A percentile compares a stretch with the other conserved stretches of the same genome.
These are phyloP conservation scores for Erythrophleum ivorense DNA, from an alignment of 331 rosid genomes.

Conservation along the genomic window DNA sequence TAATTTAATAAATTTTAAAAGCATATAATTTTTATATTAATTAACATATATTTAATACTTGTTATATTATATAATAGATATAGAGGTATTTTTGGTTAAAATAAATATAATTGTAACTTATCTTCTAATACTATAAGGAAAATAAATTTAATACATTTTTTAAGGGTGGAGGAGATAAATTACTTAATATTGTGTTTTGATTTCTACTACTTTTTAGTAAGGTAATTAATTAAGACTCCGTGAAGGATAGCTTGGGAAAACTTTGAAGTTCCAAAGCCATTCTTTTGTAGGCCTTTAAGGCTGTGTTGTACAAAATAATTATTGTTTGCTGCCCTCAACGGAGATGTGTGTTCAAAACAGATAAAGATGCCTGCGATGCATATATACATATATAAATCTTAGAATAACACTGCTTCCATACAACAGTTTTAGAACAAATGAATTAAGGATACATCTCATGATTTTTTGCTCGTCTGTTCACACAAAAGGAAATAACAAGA, in stretches of 20 bases:
- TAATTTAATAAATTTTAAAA: too few relatives aligned
- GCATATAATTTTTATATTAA: too few relatives aligned
- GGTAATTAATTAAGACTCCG: background rate
- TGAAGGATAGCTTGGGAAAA: background rate
- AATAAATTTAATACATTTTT: background rate
- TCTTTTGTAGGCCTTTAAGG: background rate
- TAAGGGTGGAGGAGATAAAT: background rate
- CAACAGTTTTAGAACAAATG: background rate
- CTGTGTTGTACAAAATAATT: background rate
- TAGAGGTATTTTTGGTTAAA: too few relatives aligned
- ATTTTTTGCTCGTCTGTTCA: background rate
- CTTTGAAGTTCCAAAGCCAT: background rate
- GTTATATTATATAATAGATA: too few relatives aligned
- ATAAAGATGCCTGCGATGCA: background rate
- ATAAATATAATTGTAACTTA: too few relatives aligned
- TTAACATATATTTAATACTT: too few relatives aligned
- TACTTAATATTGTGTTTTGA: background rate
- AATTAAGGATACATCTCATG: background rate
- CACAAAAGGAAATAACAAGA: background rate
- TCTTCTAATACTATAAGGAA: background rate
- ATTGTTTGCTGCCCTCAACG: background rate
- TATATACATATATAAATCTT: background rate
- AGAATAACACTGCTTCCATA: background rate
- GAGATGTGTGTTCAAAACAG: background rate
- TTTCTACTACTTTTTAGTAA: background rate